Base-by-base conservation (phyloP, 2,329 filamentous ascomycete genomes). In the Pestalotiopsis sp. region DNA sequence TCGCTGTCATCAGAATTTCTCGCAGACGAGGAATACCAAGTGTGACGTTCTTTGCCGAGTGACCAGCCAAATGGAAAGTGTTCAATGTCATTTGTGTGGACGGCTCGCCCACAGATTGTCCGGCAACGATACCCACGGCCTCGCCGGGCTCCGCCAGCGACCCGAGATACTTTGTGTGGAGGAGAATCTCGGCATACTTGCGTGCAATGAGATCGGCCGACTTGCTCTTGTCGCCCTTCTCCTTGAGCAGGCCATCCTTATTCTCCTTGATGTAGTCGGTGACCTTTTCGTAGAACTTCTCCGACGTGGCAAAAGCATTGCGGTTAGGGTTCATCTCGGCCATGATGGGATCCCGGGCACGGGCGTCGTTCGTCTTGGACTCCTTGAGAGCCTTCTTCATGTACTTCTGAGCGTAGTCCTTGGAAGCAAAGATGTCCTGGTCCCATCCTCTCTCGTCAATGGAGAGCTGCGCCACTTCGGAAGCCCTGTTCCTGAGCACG, bases 51-150 rank as follows among this genome's bases (percentile, higher is more conserved):
- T 98, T 98, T 38, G 96, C 92, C 23, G 96, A 95, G 85, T 98
- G 95, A 77, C 96, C 96, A 81, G 96, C 96, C 89, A 99, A 93
- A 88, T 99, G 96, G 89, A 99, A 99, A 36, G 97, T 99, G 83
- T 99, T 99, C 67, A 99, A 85, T 7, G 97, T 99, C 97, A 99
- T 99, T 81, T 99, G 96, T 12, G 96, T 99, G 2, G 95, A 98
- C 9, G 97, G 96, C 78, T 99, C 97, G 78, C 96, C 96, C 57
- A 99, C 91, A 39, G 95, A 98, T 81, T 99, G 96, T 11, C 95
- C 95, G 65, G 97, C 97, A 69, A 99, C 94, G 71, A 99, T 97
- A 73, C 96, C 96, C 31, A 99, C 95, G 31, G 96, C 95, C 83
- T 99, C 97, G 61, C 96, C 96, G 36, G 96, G 94, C 75, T 99